Evolutionary conservation across 176 grass and related monocot genomes (phyloP).

Genomic region (Hyparrhenia diplandra): DNA sequence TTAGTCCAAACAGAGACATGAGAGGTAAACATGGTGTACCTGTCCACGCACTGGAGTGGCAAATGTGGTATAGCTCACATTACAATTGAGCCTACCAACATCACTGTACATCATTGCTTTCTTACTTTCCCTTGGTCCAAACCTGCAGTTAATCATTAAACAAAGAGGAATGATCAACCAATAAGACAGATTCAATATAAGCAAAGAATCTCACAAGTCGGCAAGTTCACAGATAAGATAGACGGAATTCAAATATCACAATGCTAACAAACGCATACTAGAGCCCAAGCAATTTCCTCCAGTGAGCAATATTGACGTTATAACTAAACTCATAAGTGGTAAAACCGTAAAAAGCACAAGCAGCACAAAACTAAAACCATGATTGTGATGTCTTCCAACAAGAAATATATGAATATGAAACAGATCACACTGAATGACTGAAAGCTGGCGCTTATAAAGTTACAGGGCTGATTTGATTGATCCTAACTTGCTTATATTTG

Average conservation of each 20-base stretch:
- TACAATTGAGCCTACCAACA: conserved; percentile 91
- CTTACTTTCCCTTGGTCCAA: conserved; percentile 98
- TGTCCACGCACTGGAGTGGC: conserved; percentile 77
- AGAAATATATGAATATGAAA: not conserved
- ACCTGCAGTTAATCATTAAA: conserved; percentile 42
- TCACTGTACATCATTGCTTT: conserved; percentile 98
- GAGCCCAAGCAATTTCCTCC: not conserved
- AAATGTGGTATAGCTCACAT: conserved; percentile 81
- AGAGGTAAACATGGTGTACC: conserved; percentile 41
- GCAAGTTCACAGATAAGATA: not conserved
- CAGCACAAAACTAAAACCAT: not conserved
- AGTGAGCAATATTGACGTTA: not conserved
- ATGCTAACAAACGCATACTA: not conserved
- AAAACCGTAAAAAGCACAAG: conserved; percentile 15
- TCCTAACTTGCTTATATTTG: not conserved
- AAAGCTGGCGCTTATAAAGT: not conserved
- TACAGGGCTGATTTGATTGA: not conserved
- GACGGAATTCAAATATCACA: no score
- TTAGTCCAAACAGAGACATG: not conserved
- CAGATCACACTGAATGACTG: not conserved
- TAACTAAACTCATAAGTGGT: not conserved
- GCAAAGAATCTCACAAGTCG: not conserved
- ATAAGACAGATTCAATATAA: not conserved
- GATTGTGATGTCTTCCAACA: not conserved
- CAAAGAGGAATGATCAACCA: conserved; percentile 6